Conservation (phyloP, 768 basidiomycete species). For the Tylopilus sp. region DNA sequence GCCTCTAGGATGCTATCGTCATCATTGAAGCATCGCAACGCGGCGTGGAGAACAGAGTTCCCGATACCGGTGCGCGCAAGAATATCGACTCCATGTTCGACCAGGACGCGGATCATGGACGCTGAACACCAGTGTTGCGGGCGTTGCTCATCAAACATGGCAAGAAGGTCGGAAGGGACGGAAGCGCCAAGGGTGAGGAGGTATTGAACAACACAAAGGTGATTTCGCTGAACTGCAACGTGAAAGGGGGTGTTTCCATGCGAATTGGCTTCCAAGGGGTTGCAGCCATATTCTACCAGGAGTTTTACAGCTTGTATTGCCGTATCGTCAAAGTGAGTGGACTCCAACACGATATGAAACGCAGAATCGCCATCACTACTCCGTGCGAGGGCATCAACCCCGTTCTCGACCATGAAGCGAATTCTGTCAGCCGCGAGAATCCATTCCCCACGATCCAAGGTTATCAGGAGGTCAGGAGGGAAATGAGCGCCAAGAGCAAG, state of each 20-base stretch:
- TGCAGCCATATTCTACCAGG: background rate
- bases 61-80: background rate
- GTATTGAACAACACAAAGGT: background rate
- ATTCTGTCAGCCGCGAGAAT: background rate
- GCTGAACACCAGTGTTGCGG: no score
- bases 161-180: background rate
- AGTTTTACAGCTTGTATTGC: background rate
- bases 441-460: background rate
- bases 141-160: background rate
- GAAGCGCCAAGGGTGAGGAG: background rate
- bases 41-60: background rate
- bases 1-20: background rate
- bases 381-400: background rate
- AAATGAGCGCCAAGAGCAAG: background rate
- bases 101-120: background rate
- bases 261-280: background rate
- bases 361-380: background rate
- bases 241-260: background rate
- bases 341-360: background rate
- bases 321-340: background rate
- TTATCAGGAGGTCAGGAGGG: background rate
- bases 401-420: background rate
- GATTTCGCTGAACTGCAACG: background rate
- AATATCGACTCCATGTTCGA: background rate
- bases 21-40: background rate